phyloP scores from a whole-genome alignment of 306 rosid genomes.

The Glycine tomentella region DNA sequence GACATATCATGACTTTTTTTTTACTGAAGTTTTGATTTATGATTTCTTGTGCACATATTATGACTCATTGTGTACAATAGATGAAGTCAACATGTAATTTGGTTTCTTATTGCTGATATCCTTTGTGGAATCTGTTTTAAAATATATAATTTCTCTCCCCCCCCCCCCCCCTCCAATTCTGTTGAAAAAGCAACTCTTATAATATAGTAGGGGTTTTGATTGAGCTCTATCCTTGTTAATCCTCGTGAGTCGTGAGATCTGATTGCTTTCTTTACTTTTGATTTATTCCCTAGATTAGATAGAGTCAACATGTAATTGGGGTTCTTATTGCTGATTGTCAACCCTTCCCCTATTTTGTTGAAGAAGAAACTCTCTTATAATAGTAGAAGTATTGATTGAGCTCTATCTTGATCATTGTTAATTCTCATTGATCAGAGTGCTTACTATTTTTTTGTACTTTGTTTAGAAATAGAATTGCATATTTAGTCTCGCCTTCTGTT shows the following conservation, averaged over 20 bases:
- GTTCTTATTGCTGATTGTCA: constrained; percentile 21
- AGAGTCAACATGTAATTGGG: constrained; percentile 14
- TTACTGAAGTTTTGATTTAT: neutral
- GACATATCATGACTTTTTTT: no score
- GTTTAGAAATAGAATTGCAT: neutral
- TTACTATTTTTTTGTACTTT: neutral
- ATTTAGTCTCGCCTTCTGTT: neutral
- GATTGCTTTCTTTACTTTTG: neutral
- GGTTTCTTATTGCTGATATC: constrained; percentile 16
- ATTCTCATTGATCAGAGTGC: no score
- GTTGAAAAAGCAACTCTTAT: neutral
- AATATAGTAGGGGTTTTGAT: neutral
- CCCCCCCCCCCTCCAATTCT: neutral
- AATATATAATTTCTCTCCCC: neutral
- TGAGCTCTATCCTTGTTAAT: neutral
- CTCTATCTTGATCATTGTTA: neutral
- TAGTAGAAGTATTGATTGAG: neutral
- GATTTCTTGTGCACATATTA: constrained; percentile 12
- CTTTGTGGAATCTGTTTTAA: neutral
- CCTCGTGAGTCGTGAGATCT: neutral
- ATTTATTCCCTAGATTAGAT: constrained; percentile 22
- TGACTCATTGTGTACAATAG: constrained; percentile 5
- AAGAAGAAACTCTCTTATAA: constrained; percentile 16
- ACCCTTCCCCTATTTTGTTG: neutral
- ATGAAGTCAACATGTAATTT: constrained; percentile 17